A percentile compares a stretch with the other conserved stretches of the same genome.
These are phyloP conservation scores for Mycogone perniciosa DNA, from an alignment of 2,329 filamentous ascomycete genomes.

Conservation along the genomic window DNA sequence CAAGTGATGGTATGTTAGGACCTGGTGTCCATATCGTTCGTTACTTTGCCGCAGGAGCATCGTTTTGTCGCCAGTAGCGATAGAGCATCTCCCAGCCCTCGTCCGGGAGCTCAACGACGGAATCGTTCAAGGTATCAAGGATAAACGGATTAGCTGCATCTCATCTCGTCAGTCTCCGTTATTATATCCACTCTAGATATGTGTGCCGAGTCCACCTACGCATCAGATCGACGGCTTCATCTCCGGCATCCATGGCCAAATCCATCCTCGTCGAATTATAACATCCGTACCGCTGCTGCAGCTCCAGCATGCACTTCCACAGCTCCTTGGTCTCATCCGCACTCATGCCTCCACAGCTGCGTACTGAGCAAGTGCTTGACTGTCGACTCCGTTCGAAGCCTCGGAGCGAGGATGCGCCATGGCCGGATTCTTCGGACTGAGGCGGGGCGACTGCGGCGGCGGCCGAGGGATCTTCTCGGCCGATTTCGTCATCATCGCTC, in stretches of 20 bases:
- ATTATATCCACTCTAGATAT: background rate
- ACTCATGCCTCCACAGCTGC: constrained; percentile 27
- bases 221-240: constrained; percentile 35
- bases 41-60: constrained; percentile 1
- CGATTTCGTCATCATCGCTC: constrained; percentile 9
- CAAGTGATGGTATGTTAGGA: background rate
- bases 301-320: constrained; percentile 43
- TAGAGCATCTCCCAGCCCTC: constrained; percentile 32
- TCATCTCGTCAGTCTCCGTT: background rate
- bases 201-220: constrained; percentile 30
- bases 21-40: no score
- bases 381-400: constrained; percentile 17
- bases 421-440: background rate
- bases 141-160: constrained; percentile 33
- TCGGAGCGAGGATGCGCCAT: constrained; percentile 5
- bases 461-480: background rate
- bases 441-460: background rate
- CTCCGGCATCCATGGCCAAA: constrained; percentile 37
- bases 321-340: constrained; percentile 35
- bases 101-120: constrained; percentile 30
- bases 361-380: constrained; percentile 24
- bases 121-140: constrained; percentile 35
- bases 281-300: constrained; percentile 41
- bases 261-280: constrained; percentile 45
- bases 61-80: constrained; percentile 21